phyloP scores from a whole-genome alignment of 192 early-diverging fungal species.

The Bifiguratus adelaidae region DNA sequence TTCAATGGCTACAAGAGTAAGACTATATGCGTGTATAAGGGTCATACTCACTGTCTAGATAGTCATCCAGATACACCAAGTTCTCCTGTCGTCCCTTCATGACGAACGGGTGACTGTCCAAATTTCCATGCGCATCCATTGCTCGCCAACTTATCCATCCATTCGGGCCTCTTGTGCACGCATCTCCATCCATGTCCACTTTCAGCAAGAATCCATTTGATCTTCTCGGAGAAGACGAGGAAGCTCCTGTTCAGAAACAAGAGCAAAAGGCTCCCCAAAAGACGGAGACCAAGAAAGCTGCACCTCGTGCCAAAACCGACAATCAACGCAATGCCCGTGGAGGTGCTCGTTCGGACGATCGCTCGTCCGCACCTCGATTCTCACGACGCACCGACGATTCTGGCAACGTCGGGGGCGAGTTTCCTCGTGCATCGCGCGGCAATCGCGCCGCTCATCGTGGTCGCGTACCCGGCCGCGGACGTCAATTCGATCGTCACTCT shows the following conservation, averaged over 20 bases:
- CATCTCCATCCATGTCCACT: slow-evolving; percentile 31
- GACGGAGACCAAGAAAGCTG: slow-evolving; percentile 9
- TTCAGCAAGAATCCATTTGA: slow-evolving; percentile 59
- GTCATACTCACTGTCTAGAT: slow-evolving; percentile 69
- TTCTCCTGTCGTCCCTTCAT: too few relatives aligned
- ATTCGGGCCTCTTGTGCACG: slow-evolving; percentile 10
- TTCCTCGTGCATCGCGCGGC: slow-evolving; percentile 28
- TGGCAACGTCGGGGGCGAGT: slow-evolving; percentile 24
- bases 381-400: slow-evolving; percentile 16
- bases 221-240: slow-evolving; percentile 50
- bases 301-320: neutral
- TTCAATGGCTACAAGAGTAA: slow-evolving; percentile 52
- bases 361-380: slow-evolving; percentile 1
- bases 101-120: too few relatives aligned
- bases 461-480: slow-evolving; percentile 37
- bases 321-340: neutral
- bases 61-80: slow-evolving; percentile 74
- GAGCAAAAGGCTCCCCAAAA: slow-evolving; percentile 18
- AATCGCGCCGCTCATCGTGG: slow-evolving; percentile 41
- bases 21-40: slow-evolving; percentile 21
- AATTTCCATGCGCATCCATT: too few relatives aligned
- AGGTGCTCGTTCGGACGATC: neutral
- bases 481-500: slow-evolving; percentile 81
- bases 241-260: slow-evolving; percentile 23
- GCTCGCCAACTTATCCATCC: slow-evolving; percentile 24